Base-by-base conservation (phyloP, 2,329 filamentous ascomycete genomes). In the Canariomyces notabilis region DNA sequence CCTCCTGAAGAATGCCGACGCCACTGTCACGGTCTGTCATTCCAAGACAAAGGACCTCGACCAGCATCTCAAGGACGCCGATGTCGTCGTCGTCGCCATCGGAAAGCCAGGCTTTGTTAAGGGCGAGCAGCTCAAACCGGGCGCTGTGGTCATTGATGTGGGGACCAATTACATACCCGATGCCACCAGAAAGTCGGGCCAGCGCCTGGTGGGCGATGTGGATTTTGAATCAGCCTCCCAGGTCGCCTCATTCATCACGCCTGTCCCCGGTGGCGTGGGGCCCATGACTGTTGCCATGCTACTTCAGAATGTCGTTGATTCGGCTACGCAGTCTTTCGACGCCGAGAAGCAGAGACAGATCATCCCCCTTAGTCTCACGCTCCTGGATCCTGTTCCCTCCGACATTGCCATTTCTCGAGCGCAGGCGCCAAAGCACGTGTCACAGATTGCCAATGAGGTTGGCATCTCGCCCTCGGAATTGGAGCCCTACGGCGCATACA, bases 201-300 rank as follows among this genome's bases (percentile, higher is more conserved):
- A 93, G 66, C 82, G 90, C 55, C 79, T 98, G 18, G 91, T 97
- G 6, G 93, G 93, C 50, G 93, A 98, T 65, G 93, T 98, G 34
- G 89, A 98, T 60, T 97, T 83, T 59, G 89, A 89, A 42, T 82
- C 86, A 35, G 91, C 91, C 14, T 77, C 77, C 14, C 76, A 94
- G 63, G 86, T 96, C 34, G 93, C 90, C 16, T 95, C 90, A 2
- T 80, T 87, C 61, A 96, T 98, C 61, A 98, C 93, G 2, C 93
- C 93, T 1, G 93, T 98, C 2, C 93, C 93, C 1, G 93, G 93
- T 47, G 93, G 93, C 66, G 93, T 98, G 49, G 93, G 93, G 0
- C 93, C 93, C 41, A 98, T 98, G 93, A 98, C 93, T 3, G 90
- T 98, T 53, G 93, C 93, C 50, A 98, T 98, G 93, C 76, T 98